Conservation (phyloP, 352 stramenopile species). For the Pythium brassicae region DNA sequence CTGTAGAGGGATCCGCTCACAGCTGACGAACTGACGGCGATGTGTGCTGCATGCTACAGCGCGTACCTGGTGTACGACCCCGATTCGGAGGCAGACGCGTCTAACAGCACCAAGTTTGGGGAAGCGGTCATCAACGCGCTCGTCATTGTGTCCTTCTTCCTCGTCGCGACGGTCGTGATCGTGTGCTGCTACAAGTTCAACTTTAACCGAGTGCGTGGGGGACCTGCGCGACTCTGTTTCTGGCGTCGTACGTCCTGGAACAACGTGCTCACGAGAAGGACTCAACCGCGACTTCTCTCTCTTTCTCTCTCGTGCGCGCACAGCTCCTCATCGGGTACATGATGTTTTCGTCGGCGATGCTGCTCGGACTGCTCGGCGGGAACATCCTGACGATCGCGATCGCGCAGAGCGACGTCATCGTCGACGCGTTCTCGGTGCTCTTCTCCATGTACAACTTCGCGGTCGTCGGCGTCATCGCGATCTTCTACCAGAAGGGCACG, state of each 20-base stretch:
- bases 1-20: not conserved
- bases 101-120: slow-evolving; percentile 60
- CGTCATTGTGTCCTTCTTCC: slow-evolving; percentile 88
- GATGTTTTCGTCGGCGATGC: slow-evolving; percentile 87
- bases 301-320: not conserved
- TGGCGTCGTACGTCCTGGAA: too few relatives aligned
- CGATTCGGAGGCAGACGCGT: slow-evolving; percentile 43
- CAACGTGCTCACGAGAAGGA: too few relatives aligned
- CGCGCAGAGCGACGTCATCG: slow-evolving; percentile 47
- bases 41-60: slow-evolving; percentile 19
- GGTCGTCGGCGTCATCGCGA: slow-evolving; percentile 82
- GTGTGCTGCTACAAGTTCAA: slow-evolving; percentile 91
- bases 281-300: too few relatives aligned
- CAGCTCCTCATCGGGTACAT: slow-evolving; percentile 86
- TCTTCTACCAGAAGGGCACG: slow-evolving; percentile 89
- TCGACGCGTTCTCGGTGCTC: slow-evolving; percentile 63
- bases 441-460: slow-evolving; percentile 91
- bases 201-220: slow-evolving; percentile 54
- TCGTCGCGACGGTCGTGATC: slow-evolving; percentile 88
- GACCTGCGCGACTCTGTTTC: not conserved
- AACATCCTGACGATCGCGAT: slow-evolving; percentile 79
- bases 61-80: slow-evolving; percentile 78
- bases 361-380: slow-evolving; percentile 81
- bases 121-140: slow-evolving; percentile 85
- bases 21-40: not conserved